Conservation (phyloP, 176 grass and related monocot genomes). For the Leersia perrieri region DNA sequence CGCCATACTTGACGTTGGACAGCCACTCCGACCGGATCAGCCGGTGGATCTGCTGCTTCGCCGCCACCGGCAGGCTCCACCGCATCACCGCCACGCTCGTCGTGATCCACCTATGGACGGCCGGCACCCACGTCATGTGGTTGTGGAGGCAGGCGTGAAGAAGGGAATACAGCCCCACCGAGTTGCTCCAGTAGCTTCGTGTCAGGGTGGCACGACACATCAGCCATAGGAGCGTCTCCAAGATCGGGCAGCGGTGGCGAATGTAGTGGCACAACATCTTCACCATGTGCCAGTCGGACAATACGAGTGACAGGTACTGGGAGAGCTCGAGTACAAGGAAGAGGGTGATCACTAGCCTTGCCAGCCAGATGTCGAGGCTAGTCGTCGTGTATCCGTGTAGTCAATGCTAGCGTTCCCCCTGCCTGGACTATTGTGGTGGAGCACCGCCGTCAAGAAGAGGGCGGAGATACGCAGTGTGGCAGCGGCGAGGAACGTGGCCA, state of each 20-base stretch:
- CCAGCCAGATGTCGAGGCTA: background rate
- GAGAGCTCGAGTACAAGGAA: background rate
- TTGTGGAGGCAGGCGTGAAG: background rate
- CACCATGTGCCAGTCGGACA: constrained; percentile 26
- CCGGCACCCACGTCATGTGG: too few species aligned
- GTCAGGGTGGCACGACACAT: background rate
- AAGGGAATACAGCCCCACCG: constrained; percentile 17
- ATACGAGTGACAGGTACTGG: background rate
- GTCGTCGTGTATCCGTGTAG: background rate
- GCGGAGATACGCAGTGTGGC: background rate
- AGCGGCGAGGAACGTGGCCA: background rate
- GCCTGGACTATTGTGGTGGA: background rate
- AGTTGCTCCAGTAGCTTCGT: constrained; percentile 10
- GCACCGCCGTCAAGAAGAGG: background rate
- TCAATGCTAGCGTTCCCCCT: too few species aligned
- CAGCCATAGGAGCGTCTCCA: background rate
- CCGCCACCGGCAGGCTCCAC: background rate
- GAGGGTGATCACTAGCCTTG: background rate
- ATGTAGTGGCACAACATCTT: constrained; percentile 13
- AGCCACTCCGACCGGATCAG: background rate
- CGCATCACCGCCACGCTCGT: background rate
- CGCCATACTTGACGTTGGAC: background rate
- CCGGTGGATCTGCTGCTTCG: background rate
- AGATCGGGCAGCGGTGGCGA: background rate
- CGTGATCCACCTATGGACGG: background rate